phyloP scores from a whole-genome alignment of 2,329 filamentous ascomycete genomes.

The Byssothecium circinans region DNA sequence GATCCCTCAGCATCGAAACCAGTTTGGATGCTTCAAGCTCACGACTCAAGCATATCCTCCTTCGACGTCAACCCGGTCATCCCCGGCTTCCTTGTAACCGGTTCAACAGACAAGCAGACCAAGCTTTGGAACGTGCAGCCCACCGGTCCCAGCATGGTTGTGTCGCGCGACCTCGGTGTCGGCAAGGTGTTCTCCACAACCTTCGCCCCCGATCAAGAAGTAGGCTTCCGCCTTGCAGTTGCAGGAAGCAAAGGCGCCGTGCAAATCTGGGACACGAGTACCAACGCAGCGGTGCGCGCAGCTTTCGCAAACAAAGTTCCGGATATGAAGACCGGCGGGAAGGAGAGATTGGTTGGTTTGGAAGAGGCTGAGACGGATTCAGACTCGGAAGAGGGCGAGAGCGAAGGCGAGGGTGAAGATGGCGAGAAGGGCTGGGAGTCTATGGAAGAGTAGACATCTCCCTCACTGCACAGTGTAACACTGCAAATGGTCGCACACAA shows the following conservation, averaged over 20 bases:
- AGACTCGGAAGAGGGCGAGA: constrained; percentile 55
- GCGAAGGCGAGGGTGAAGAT: constrained; percentile 46
- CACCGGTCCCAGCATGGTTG: constrained; percentile 83
- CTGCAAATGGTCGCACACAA: not conserved
- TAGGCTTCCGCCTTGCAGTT: constrained; percentile 88
- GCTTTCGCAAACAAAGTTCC: constrained; percentile 76
- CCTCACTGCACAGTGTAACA: not conserved
- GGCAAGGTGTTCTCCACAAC: constrained; percentile 90
- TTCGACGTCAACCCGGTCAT: constrained; percentile 91
- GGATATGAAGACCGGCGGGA: constrained; percentile 61
- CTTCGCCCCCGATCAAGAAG: constrained; percentile 87
- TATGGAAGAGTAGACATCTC: constrained; percentile 42
- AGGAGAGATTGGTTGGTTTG: constrained; percentile 76
- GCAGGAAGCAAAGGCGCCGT: constrained; percentile 92
- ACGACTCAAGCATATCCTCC: constrained; percentile 86
- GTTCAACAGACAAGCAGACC: constrained; percentile 90
- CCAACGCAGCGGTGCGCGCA: constrained; percentile 81
- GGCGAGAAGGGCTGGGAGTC: constrained; percentile 45
- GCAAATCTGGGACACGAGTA: constrained; percentile 96
- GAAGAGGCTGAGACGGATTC: constrained; percentile 66
- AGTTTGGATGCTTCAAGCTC: constrained; percentile 92
- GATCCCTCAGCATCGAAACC: constrained; percentile 77
- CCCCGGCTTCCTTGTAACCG: constrained; percentile 90
- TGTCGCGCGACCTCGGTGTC: constrained; percentile 87
- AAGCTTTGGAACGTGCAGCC: constrained; percentile 93